These are phyloP conservation scores for Neurospora sp. DNA, from an alignment of 495 filamentous ascomycete species.

Conservation along the genomic window DNA sequence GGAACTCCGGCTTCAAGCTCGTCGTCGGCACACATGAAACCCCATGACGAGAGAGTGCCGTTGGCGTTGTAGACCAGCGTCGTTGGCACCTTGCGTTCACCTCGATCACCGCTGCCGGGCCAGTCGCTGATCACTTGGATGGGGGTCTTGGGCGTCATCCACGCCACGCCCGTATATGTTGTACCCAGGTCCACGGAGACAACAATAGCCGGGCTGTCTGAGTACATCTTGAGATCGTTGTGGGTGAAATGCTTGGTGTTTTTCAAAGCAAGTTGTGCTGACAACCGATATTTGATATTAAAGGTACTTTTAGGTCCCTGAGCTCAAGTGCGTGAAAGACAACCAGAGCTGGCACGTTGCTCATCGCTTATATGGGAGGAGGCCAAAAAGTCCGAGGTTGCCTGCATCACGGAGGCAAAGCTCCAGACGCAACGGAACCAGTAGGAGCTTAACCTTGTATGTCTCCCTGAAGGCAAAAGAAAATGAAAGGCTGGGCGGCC, in stretches of 20 bases:
- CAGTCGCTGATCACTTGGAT: slow-evolving; percentile 51
- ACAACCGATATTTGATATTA: not conserved
- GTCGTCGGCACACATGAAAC: slow-evolving; percentile 44
- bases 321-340: not conserved
- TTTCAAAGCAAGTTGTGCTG: not conserved
- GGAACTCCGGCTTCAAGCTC: slow-evolving; percentile 15
- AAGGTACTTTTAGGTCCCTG: not conserved
- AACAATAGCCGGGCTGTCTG: slow-evolving; percentile 38
- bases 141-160: slow-evolving; percentile 34
- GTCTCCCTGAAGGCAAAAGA: not conserved
- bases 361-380: not conserved
- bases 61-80: slow-evolving; percentile 40
- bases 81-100: slow-evolving; percentile 52
- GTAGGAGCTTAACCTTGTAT: not conserved
- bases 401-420: not conserved
- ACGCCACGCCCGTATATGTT: slow-evolving; percentile 54
- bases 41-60: slow-evolving; percentile 40
- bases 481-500: not conserved
- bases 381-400: not conserved
- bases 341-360: not conserved
- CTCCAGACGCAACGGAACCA: not conserved
- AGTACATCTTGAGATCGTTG: not conserved
- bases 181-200: slow-evolving; percentile 54
- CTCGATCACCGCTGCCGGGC: slow-evolving; percentile 42
- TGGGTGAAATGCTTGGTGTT: not conserved